Percentiles rank a stretch among this genome's conserved stretches.
Evolutionary conservation across 257 asterid species (phyloP).

Genomic region (Lavandula angustifolia): DNA sequence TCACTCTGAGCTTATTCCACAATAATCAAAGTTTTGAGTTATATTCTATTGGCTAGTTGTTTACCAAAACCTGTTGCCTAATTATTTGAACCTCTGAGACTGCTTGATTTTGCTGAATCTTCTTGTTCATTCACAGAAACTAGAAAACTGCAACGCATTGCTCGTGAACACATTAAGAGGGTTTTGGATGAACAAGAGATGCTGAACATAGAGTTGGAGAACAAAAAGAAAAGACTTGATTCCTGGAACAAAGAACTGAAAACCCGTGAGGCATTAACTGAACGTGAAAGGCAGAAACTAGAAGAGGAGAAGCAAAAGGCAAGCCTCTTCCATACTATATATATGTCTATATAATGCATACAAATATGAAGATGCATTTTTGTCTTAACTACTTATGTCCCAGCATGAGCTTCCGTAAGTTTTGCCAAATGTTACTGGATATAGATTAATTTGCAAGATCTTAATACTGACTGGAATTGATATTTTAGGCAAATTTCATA

Average conservation of each 20-base stretch:
- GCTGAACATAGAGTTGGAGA: conserved; percentile 64
- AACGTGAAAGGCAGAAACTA: conserved; percentile 78
- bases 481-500: neutral
- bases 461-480: neutral
- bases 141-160: conserved; percentile 69
- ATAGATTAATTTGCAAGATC: neutral
- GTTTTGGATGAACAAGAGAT: conserved; percentile 73
- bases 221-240: conserved; percentile 64
- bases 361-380: conserved; percentile 11
- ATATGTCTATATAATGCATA: neutral
- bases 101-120: conserved; percentile 22
- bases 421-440: neutral
- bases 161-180: conserved; percentile 70
- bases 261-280: conserved; percentile 74
- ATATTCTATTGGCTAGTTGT: conserved; percentile 22
- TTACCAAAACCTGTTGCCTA: conserved; percentile 14
- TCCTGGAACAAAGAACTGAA: conserved; percentile 80
- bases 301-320: conserved; percentile 84
- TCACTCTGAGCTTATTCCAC: neutral
- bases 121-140: conserved; percentile 49
- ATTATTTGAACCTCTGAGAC: neutral
- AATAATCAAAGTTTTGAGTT: conserved; percentile 9
- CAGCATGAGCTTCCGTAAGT: neutral
- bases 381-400: neutral
- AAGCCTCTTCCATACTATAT: neutral